phyloP scores from a whole-genome alignment of 2,329 filamentous ascomycete species.

The Penicillium fuscoglaucum region DNA sequence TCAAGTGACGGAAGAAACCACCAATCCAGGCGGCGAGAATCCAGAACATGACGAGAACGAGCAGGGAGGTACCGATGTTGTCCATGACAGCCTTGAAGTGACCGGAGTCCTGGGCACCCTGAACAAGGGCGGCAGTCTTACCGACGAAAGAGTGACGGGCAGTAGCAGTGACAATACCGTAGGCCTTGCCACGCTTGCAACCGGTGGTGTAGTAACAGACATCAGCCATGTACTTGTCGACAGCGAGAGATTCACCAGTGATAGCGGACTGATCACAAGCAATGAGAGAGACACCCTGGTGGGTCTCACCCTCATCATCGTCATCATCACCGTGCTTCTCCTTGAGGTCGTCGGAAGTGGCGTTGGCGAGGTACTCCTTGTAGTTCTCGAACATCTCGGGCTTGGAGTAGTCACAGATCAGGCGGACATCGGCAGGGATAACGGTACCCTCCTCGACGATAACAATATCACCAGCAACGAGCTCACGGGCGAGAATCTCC shows the following conservation, averaged over 20 bases:
- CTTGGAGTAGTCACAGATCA: constrained; percentile 71
- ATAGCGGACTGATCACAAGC: constrained; percentile 78
- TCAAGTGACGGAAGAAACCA: constrained; percentile 72
- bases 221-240: constrained; percentile 65
- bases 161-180: constrained; percentile 65
- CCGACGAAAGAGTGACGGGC: constrained; percentile 75
- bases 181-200: constrained; percentile 78
- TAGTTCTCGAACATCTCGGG: constrained; percentile 68
- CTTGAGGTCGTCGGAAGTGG: constrained; percentile 61
- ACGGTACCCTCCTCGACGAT: constrained; percentile 71
- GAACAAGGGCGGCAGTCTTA: constrained; percentile 70
- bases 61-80: constrained; percentile 71
- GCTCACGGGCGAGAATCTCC: constrained; percentile 69
- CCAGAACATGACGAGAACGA: constrained; percentile 76
- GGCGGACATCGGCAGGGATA: constrained; percentile 67
- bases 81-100: constrained; percentile 85
- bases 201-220: constrained; percentile 76
- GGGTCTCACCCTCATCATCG: constrained; percentile 57
- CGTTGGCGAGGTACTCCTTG: constrained; percentile 63
- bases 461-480: constrained; percentile 75
- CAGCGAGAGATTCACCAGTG: constrained; percentile 74
- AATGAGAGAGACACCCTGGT: constrained; percentile 64
- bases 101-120: constrained; percentile 73
- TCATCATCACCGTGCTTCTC: constrained; percentile 60
- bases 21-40: constrained; percentile 75